Evolutionary conservation across 305 asterid genomes (phyloP).

Genomic region (Plantago lanceolata): DNA sequence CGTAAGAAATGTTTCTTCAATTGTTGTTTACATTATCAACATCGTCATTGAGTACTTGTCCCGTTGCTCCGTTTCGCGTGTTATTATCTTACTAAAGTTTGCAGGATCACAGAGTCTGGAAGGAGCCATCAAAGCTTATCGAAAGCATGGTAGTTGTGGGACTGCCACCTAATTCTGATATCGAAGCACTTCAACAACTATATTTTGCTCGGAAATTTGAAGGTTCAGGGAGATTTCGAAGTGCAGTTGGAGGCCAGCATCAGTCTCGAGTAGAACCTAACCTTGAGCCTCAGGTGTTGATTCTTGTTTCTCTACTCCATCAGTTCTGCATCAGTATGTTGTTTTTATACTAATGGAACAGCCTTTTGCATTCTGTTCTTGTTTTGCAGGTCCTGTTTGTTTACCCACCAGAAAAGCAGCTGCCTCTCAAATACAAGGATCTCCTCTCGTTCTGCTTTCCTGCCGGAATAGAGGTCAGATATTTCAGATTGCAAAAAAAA

Average conservation of each 20-base stretch:
- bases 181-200: constrained; percentile 82
- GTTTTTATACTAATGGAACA: constrained; percentile 3
- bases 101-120: constrained; percentile 95
- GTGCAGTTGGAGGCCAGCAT: constrained; percentile 69
- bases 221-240: constrained; percentile 77
- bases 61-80: constrained; percentile 31
- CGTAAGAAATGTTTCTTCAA: too few relatives aligned
- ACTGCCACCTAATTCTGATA: constrained; percentile 84
- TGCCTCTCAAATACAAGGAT: constrained; percentile 91
- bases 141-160: constrained; percentile 98
- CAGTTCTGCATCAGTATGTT: constrained; percentile 1
- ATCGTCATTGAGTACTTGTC: constrained; percentile 1
- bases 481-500: neutral
- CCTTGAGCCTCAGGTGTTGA: constrained; percentile 91
- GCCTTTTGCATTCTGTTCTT: constrained; percentile 20
- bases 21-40: neutral
- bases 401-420: constrained; percentile 96
- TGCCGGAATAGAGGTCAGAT: constrained; percentile 77
- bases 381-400: constrained; percentile 81
- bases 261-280: constrained; percentile 89
- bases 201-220: constrained; percentile 77
- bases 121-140: constrained; percentile 76
- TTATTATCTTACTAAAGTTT: constrained; percentile 33
- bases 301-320: constrained; percentile 15
- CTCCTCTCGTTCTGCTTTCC: constrained; percentile 98